Conservation (phyloP, 148 eudicot genomes). For the Fagopyrum tataricum region DNA sequence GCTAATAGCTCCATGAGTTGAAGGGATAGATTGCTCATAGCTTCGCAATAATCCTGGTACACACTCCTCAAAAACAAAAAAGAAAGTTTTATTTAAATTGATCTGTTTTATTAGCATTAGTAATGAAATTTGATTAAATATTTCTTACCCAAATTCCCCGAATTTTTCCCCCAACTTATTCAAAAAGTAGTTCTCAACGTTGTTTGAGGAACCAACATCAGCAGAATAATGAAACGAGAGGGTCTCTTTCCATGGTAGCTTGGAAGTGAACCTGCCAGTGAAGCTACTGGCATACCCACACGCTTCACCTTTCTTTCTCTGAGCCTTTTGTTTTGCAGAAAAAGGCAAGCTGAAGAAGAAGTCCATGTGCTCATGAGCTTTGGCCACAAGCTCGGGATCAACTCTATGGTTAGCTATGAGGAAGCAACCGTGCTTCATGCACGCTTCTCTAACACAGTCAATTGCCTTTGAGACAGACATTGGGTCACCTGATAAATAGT, state of each 20-base stretch:
- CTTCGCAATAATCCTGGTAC: slow-evolving; percentile 60
- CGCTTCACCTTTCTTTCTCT: slow-evolving; percentile 38
- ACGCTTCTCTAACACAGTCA: slow-evolving; percentile 34
- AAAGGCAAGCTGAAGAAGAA: slow-evolving; percentile 37
- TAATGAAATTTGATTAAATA: slow-evolving; percentile 4
- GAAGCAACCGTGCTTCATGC: slow-evolving; percentile 46
- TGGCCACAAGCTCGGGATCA: slow-evolving; percentile 26
- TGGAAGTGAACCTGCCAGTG: slow-evolving; percentile 48
- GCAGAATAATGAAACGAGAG: slow-evolving; percentile 39
- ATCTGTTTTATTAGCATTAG: background rate
- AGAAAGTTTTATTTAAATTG: background rate
- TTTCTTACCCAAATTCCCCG: slow-evolving; percentile 36
- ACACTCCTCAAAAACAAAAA: slow-evolving; percentile 21
- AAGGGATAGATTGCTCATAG: slow-evolving; percentile 60
- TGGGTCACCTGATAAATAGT: slow-evolving; percentile 37
- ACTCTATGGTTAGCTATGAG: slow-evolving; percentile 37
- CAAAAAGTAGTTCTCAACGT: slow-evolving; percentile 33
- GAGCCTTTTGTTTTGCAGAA: slow-evolving; percentile 36
- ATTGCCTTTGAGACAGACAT: slow-evolving; percentile 24
- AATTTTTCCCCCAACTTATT: slow-evolving; percentile 32
- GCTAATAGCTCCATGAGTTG: slow-evolving; percentile 64
- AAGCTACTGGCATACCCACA: slow-evolving; percentile 66
- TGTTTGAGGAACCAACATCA: slow-evolving; percentile 20
- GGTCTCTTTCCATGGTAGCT: slow-evolving; percentile 77
- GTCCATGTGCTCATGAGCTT: slow-evolving; percentile 33